phyloP scores from a whole-genome alignment of 768 basidiomycete genomes.

The Leccinum subgranulosum region DNA sequence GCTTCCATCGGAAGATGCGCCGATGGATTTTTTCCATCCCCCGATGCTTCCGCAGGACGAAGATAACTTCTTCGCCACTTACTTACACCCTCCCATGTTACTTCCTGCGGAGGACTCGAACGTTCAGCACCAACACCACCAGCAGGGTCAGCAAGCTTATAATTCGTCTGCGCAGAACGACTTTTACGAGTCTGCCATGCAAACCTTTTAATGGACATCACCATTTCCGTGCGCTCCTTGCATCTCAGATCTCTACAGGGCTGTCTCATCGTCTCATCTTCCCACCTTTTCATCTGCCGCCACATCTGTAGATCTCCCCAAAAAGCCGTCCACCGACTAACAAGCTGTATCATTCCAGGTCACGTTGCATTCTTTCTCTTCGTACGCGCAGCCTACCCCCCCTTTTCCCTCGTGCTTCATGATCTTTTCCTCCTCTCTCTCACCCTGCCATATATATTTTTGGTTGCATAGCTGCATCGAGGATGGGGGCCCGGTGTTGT shows the following conservation, averaged over 20 bases:
- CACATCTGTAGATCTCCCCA: slow-evolving; percentile 17
- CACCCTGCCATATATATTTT: slow-evolving; percentile 30
- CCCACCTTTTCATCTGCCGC: not conserved
- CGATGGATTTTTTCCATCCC: too few relatives aligned
- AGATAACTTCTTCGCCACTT: too few relatives aligned
- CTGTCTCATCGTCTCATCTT: not conserved
- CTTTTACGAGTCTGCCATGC: slow-evolving; percentile 36
- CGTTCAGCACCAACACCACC: too few relatives aligned
- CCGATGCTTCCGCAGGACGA: too few relatives aligned
- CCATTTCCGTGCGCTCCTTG: not conserved
- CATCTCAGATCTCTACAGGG: slow-evolving; percentile 8
- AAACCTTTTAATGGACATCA: slow-evolving; percentile 25
- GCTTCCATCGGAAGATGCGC: too few relatives aligned
- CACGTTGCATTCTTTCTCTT: slow-evolving; percentile 3
- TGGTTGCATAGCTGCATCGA: slow-evolving; percentile 22
- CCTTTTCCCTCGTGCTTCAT: not conserved
- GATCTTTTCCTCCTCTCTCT: slow-evolving; percentile 11
- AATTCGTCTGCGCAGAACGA: slow-evolving; percentile 21
- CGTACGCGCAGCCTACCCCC: slow-evolving; percentile 1
- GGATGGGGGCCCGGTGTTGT: slow-evolving; percentile 5
- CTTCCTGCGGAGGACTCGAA: too few relatives aligned
- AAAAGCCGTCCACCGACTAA: slow-evolving; percentile 10
- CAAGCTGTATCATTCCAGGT: slow-evolving; percentile 19
- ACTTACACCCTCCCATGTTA: too few relatives aligned
- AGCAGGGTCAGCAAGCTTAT: not conserved